Evolutionary conservation across 768 basidiomycete species (phyloP).

Genomic region (Multifurca ochricompacta): DNA sequence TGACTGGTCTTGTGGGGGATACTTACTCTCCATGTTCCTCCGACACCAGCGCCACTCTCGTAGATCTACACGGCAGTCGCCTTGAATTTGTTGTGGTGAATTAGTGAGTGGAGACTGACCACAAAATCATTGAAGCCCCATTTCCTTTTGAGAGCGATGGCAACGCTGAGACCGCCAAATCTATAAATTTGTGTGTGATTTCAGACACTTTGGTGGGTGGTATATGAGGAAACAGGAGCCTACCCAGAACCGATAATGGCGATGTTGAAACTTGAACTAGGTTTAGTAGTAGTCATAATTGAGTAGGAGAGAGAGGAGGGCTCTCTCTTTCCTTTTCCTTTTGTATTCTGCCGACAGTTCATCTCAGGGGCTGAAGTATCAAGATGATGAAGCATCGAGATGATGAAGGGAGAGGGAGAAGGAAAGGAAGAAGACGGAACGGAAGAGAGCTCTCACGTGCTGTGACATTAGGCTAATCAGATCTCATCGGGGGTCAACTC

Average conservation of each 20-base stretch:
- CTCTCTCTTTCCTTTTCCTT: too few relatives aligned
- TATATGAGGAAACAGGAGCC: not conserved
- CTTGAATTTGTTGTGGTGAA: not conserved
- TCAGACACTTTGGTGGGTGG: not conserved
- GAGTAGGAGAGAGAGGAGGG: not conserved
- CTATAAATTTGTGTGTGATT: constrained; percentile 7
- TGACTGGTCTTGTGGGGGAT: too few relatives aligned
- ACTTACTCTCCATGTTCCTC: constrained; percentile 25
- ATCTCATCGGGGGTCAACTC: too few relatives aligned
- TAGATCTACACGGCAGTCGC: constrained; percentile 24
- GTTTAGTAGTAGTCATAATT: not conserved
- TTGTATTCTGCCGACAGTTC: not conserved
- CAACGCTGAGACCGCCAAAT: constrained; percentile 25
- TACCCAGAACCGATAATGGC: constrained; percentile 26
- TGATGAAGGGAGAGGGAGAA: too few relatives aligned
- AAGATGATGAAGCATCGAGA: too few relatives aligned
- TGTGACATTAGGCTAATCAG: too few relatives aligned
- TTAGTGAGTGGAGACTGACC: constrained; percentile 17
- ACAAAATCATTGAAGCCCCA: constrained; percentile 26
- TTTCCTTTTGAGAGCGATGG: constrained; percentile 28
- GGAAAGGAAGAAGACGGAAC: too few relatives aligned
- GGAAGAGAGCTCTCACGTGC: too few relatives aligned
- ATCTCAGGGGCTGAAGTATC: constrained; percentile 20
- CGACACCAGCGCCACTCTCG: constrained; percentile 25
- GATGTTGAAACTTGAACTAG: constrained; percentile 3